Base-by-base conservation (phyloP, 164 flowering plant genomes). In the Kingdonia uniflora region DNA sequence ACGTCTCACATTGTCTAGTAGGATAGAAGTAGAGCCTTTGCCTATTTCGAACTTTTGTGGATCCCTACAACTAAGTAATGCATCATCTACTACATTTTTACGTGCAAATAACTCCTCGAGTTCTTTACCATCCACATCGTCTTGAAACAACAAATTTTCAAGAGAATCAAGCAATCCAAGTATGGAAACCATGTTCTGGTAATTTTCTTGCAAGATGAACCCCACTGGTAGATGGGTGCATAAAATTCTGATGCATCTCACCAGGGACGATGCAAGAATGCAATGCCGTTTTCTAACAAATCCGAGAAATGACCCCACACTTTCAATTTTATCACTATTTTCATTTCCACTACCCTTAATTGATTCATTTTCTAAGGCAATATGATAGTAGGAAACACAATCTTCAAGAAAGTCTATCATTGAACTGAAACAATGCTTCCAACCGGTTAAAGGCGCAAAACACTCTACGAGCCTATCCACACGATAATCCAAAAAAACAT, bases 401-500 rank as follows among this genome's bases (percentile, higher is more conserved):
- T 72, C 56, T 58, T 76, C 73, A 51, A 85, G 73, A 51, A 83
- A 68, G 51, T 68, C 60, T 11, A 72, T 71, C 73, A 72, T 66
- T 17, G 74, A 66, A 11, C 51, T 43, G 14, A 76, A 58, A 43
- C 70, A 60, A 33, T 59, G 25, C 58, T 52, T 67, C 82, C 88
- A 78, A 52, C 81, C 80, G 42, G 74, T 67, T 13, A 57, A 5
- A 1, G 71, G 71, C 1, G 51, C 73, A 59, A 81, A 73, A 61
- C 78, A 80, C 47, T 77, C 66, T 0, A 40, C 23, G 39, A 89
- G 77, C 44, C 51, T 63, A 4, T 70, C 23, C 43, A 82, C 73
- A 35, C 86, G 90, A 71, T 71, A 42, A 38, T 82, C 82, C 55
- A 83, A 49, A 70, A 57, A 84, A 42, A 84, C 66, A 0, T 84